A percentile compares a stretch with the other conserved stretches of the same genome.
phyloP scores from a whole-genome alignment of 768 basidiomycete species.

The Boletus vinaceobasis region DNA sequence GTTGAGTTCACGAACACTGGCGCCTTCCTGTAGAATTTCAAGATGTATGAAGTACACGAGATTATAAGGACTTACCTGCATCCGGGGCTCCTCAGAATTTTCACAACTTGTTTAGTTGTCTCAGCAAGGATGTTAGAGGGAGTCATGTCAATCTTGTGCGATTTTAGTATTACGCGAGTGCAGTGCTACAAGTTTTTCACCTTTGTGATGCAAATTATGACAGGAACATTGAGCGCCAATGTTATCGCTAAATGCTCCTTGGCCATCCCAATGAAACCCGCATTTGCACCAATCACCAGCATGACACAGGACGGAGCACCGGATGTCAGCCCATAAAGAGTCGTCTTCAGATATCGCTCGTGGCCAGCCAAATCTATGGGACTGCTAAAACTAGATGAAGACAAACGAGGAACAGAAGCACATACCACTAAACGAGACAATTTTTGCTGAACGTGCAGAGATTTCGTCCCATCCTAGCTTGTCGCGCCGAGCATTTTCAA shows the following conservation, averaged over 20 bases:
- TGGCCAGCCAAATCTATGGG: constrained; percentile 87
- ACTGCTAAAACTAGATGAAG: not conserved
- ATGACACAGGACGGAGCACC: constrained; percentile 91
- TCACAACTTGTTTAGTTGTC: constrained; percentile 88
- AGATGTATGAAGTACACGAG: not conserved
- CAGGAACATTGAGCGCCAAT: constrained; percentile 88
- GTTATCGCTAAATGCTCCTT: constrained; percentile 97
- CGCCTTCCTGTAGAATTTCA: constrained; percentile 51
- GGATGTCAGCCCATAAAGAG: constrained; percentile 91
- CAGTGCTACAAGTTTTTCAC: constrained; percentile 35
- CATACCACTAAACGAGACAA: constrained; percentile 87
- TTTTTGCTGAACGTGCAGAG: constrained; percentile 81
- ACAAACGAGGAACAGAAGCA: not conserved
- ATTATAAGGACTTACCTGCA: constrained; percentile 57
- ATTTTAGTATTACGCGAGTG: constrained; percentile 2
- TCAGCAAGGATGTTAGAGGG: constrained; percentile 88
- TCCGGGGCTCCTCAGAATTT: constrained; percentile 89
- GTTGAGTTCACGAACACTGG: constrained; percentile 82
- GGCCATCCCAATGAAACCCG: constrained; percentile 87
- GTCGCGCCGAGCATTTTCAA: constrained; percentile 70
- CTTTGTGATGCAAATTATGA: constrained; percentile 94
- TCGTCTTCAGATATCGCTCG: constrained; percentile 89
- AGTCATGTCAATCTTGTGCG: constrained; percentile 84
- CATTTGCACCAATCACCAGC: constrained; percentile 93
- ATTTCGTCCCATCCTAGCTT: constrained; percentile 97